A percentile compares a stretch with the other conserved stretches of the same genome.
Evolutionary conservation across 106 monocot genomes (phyloP).

Genomic region (Vanilla planifolia): DNA sequence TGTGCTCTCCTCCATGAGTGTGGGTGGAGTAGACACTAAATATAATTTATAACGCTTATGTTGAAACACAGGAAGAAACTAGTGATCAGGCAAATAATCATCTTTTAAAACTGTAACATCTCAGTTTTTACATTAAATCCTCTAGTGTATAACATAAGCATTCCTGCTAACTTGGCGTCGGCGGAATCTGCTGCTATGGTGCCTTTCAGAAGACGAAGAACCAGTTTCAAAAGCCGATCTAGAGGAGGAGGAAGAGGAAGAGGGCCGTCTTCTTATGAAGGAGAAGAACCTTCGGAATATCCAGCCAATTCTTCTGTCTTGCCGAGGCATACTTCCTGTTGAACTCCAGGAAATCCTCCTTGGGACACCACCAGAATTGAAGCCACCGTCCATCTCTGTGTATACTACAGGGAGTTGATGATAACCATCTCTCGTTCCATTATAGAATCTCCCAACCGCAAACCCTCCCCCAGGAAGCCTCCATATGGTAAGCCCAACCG

Average conservation of each 20-base stretch:
- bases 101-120: too few species aligned
- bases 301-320: slow-evolving; percentile 27
- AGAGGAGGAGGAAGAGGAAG: background rate
- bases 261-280: slow-evolving; percentile 22
- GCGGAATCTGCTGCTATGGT: background rate
- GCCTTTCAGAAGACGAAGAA: slow-evolving; percentile 1
- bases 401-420: slow-evolving; percentile 47
- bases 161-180: too few species aligned
- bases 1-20: too few species aligned
- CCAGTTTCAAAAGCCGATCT: slow-evolving; percentile 1
- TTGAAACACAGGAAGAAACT: too few species aligned
- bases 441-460: slow-evolving; percentile 51
- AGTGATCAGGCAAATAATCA: too few species aligned
- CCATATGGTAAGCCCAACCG: slow-evolving; percentile 59
- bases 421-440: slow-evolving; percentile 20
- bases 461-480: slow-evolving; percentile 64
- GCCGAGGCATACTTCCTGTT: slow-evolving; percentile 18
- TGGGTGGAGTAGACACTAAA: too few species aligned
- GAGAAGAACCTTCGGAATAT: slow-evolving; percentile 34
- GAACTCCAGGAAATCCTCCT: slow-evolving; percentile 45
- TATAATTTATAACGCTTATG: too few species aligned
- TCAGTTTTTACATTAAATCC: too few species aligned
- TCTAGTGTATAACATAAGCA: too few species aligned
- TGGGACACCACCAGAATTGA: slow-evolving; percentile 20
- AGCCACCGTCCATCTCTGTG: slow-evolving; percentile 62